phyloP scores from a whole-genome alignment of 495 filamentous ascomycete genomes.

The Podospora bellae-mahoneyi region DNA sequence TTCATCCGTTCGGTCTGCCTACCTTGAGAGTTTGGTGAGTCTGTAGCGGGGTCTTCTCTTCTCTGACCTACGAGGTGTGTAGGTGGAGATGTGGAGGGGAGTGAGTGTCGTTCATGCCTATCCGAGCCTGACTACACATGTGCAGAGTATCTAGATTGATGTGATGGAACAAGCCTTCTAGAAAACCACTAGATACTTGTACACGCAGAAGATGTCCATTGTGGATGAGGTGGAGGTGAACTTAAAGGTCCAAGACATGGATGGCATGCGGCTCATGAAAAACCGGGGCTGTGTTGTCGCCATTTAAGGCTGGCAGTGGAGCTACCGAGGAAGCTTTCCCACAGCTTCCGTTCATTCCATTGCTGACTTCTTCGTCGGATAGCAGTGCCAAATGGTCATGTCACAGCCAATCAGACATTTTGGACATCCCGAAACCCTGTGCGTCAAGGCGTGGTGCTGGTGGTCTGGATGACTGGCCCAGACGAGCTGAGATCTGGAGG shows the following conservation, averaged over 20 bases:
- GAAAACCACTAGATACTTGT: not conserved
- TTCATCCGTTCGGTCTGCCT: no score
- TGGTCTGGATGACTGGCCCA: slow-evolving; percentile 7
- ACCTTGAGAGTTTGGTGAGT: no score
- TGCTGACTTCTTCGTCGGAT: not conserved
- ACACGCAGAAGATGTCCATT: not conserved
- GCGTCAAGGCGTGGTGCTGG: not conserved
- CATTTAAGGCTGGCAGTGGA: not conserved
- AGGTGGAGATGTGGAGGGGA: no score
- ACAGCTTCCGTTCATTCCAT: not conserved
- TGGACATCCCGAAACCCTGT: not conserved
- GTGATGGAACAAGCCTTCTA: not conserved
- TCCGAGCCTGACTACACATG: no score
- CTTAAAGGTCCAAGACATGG: not conserved
- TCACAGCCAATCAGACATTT: not conserved
- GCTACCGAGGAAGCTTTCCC: not conserved
- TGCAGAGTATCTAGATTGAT: no score
- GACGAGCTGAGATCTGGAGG: slow-evolving; percentile 5
- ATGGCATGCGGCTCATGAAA: not conserved
- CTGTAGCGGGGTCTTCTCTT: no score
- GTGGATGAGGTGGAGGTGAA: not conserved
- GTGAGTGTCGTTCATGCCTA: no score
- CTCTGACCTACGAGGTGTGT: no score
- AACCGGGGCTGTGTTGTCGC: not conserved
- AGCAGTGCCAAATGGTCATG: not conserved